Conservation (phyloP, 371 early-diverging fungal genomes). For the Apophysomyces trapeziformis region DNA sequence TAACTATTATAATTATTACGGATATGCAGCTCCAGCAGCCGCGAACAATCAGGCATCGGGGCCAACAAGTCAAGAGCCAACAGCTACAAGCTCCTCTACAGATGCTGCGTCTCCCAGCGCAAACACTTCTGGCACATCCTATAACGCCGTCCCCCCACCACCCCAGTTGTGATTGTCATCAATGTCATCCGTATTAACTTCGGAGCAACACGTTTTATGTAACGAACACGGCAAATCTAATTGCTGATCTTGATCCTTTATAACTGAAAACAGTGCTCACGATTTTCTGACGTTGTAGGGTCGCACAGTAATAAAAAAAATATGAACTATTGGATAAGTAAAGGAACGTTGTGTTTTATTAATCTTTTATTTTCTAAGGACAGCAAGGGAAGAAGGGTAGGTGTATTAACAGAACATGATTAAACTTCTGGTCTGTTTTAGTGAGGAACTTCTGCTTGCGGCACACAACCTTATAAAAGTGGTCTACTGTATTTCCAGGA, state of each 20-base stretch:
- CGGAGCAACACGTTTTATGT: background rate
- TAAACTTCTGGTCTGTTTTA: slow-evolving; percentile 4
- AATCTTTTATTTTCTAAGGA: slow-evolving; percentile 4
- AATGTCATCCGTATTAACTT: background rate
- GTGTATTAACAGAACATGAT: background rate
- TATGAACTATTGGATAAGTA: slow-evolving; percentile 7
- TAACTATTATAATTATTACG: slow-evolving; percentile 38
- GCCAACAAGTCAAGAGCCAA: slow-evolving; percentile 16
- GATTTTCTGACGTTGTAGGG: slow-evolving; percentile 6
- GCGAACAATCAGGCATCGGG: slow-evolving; percentile 6
- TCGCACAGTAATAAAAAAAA: slow-evolving; percentile 7
- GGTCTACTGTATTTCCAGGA: too few relatives aligned
- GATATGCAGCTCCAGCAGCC: slow-evolving; percentile 30
- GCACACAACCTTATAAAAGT: too few relatives aligned
- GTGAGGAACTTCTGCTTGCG: background rate
- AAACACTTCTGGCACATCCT: slow-evolving; percentile 13
- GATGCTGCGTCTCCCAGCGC: slow-evolving; percentile 23
- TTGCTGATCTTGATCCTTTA: background rate
- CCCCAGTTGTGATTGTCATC: slow-evolving; percentile 16
- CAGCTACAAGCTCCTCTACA: slow-evolving; percentile 18
- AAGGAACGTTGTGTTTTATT: background rate
- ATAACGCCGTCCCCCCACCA: slow-evolving; percentile 28
- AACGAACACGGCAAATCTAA: background rate
- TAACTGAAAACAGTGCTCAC: background rate
- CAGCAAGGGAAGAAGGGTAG: slow-evolving; percentile 6